phyloP scores from a whole-genome alignment of 2,329 filamentous ascomycete genomes.

The Ilyonectria destructans region DNA sequence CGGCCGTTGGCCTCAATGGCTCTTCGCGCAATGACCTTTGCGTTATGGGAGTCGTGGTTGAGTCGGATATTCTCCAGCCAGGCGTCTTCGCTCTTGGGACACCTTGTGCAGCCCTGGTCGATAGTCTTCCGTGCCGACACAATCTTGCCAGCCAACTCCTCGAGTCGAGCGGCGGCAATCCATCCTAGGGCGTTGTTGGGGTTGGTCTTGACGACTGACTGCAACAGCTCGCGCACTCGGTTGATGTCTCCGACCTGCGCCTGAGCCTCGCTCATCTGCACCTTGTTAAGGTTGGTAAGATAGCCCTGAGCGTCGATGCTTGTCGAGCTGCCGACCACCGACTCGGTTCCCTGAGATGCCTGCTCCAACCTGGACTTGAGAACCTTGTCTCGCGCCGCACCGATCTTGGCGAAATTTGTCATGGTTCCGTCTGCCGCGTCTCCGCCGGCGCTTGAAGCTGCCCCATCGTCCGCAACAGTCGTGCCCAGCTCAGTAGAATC shows the following conservation, averaged over 20 bases:
- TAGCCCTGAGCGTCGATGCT: slow-evolving; percentile 97
- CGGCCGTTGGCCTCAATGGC: slow-evolving; percentile 93
- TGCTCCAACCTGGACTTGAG: slow-evolving; percentile 95
- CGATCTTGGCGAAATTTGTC: slow-evolving; percentile 98
- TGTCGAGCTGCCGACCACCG: slow-evolving; percentile 84
- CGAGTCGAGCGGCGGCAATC: slow-evolving; percentile 93
- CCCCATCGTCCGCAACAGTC: slow-evolving; percentile 87
- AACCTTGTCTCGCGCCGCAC: slow-evolving; percentile 95
- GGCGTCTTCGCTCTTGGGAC: slow-evolving; percentile 93
- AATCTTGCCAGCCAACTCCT: slow-evolving; percentile 93
- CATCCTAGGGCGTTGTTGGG: slow-evolving; percentile 95
- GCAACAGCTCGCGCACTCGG: slow-evolving; percentile 90
- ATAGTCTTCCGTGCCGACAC: slow-evolving; percentile 92
- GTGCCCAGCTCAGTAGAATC: slow-evolving; percentile 88
- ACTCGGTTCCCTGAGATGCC: slow-evolving; percentile 80
- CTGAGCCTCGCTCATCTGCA: slow-evolving; percentile 84
- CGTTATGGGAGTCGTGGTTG: slow-evolving; percentile 88
- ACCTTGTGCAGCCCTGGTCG: slow-evolving; percentile 88
- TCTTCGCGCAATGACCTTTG: slow-evolving; percentile 94
- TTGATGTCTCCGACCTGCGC: slow-evolving; percentile 95
- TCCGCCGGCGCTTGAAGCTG: slow-evolving; percentile 53
- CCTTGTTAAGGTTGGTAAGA: slow-evolving; percentile 90
- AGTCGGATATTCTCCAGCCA: slow-evolving; percentile 97
- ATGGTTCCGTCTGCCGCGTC: slow-evolving; percentile 85
- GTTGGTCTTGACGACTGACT: slow-evolving; percentile 98